Evolutionary conservation across 805 yeast species (phyloP), one percentile per base, ranked within the genome.

Genomic region (Vanderwaltozyma polyspora): DNA sequence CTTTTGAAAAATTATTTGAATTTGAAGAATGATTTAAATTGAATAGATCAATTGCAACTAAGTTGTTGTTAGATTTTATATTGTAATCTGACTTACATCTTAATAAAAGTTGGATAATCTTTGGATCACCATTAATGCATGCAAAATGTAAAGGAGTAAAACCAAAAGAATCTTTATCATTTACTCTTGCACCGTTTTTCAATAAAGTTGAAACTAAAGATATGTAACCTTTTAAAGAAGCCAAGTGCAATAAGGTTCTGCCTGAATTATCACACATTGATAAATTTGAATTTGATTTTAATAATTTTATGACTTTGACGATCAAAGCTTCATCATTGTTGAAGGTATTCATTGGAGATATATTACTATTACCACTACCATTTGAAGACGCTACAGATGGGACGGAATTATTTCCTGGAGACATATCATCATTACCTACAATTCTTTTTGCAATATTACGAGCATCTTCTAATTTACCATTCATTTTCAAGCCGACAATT

Each of bases 401-500:
- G 7, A 21, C 7, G 14, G 41, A 33, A 26, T 14, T 31, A 17
- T 29, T 34, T 19, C 35, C 14, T 5, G 26, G 13, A 9, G 37
- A 31, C 13, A 38, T 28, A 14, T 38, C 43, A 26, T 60, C 64
- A 25, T 58, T 59, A 10, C 91, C 93, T 35, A 89, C 86, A 44
- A 91, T 85, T 43, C 94, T 68, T 56, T 80, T 79, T 1, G 97
- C 97, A 48, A 91, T 83, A 51, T 85, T 86, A 45, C 83, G 75
- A 2, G 97, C 96, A 58, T 89, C 96, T 52, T 91, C 97, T 38
- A 91, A 64, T 49, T 79, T 79, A 38, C 97, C 98, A 52, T 85
- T 87, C 95, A 89, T 86, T 61, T 89, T 89, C 59, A 87, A 66
- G 2, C 98, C 98, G 27, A 91, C 95, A 48, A 91, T 91, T 54